Conservation (phyloP, 2,329 filamentous ascomycete species). For the Cladosporium phlei region DNA sequence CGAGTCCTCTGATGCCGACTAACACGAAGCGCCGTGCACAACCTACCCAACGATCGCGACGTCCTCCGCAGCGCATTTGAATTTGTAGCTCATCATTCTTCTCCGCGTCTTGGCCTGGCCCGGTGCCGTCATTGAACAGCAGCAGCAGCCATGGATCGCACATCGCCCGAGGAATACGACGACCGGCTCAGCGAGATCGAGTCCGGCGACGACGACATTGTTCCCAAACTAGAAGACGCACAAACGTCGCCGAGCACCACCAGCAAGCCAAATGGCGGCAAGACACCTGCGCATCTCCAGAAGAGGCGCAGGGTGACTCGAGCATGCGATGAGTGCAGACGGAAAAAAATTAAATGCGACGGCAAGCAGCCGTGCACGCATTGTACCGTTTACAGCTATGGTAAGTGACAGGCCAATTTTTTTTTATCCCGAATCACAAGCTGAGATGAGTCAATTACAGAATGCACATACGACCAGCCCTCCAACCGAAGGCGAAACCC, state of each 20-base stretch:
- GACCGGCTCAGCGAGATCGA: constrained; percentile 29
- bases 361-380: constrained; percentile 65
- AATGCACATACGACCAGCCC: constrained; percentile 93
- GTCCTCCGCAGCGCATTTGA: constrained; percentile 11
- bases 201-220: constrained; percentile 26
- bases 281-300: constrained; percentile 27
- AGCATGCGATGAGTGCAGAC: constrained; percentile 81
- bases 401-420: constrained; percentile 47
- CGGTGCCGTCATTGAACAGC: neutral
- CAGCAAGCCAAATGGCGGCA: constrained; percentile 17
- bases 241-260: constrained; percentile 22
- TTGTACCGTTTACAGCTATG: constrained; percentile 97
- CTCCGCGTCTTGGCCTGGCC: constrained; percentile 9
- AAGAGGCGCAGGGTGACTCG: constrained; percentile 83
- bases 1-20: neutral
- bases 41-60: too few relatives aligned
- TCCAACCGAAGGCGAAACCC: constrained; percentile 88
- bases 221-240: constrained; percentile 27
- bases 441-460: constrained; percentile 42
- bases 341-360: constrained; percentile 57
- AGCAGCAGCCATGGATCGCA: constrained; percentile 27
- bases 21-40: too few relatives aligned
- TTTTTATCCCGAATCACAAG: neutral
- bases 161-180: constrained; percentile 30
- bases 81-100: constrained; percentile 8